Conservation (phyloP, 345 rosid species). For the Lumnitzera littorea region DNA sequence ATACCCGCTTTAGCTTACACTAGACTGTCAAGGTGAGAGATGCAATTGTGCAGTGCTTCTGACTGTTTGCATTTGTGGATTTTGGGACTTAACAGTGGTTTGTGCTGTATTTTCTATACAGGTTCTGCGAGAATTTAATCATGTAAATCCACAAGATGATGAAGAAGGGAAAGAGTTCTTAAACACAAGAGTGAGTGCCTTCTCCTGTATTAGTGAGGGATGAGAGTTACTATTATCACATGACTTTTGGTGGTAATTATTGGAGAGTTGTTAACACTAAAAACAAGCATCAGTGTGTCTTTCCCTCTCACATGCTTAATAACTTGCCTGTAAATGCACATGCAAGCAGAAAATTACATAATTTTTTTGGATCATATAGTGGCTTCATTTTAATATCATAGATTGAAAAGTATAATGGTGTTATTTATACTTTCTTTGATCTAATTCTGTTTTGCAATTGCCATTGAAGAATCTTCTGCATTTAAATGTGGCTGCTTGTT, state of each 20-base stretch:
- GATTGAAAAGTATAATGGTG: background rate
- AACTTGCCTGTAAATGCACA: no score
- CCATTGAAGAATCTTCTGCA: constrained; percentile 58
- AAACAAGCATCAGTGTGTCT: no score
- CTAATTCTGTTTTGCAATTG: background rate
- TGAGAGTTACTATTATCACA: no score
- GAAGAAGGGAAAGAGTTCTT: constrained; percentile 85
- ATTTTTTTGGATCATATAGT: background rate
- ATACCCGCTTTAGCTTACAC: background rate
- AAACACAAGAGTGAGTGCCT: constrained; percentile 54
- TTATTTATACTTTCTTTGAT: background rate
- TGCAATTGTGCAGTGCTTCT: no score
- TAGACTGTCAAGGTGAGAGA: no score
- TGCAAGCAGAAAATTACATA: background rate
- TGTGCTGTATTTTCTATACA: constrained; percentile 17
- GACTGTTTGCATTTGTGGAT: no score
- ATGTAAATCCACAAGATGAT: constrained; percentile 93
- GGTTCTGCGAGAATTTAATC: constrained; percentile 97
- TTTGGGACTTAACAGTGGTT: background rate
- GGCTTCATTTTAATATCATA: background rate
- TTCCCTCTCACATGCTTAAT: no score
- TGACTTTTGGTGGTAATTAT: no score
- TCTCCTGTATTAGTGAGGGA: background rate
- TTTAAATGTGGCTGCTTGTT: constrained; percentile 87
- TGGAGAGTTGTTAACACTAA: no score